A percentile compares a stretch with the other conserved stretches of the same genome.
Evolutionary conservation across 768 basidiomycete species (phyloP).

Genomic region (Chiua virens): DNA sequence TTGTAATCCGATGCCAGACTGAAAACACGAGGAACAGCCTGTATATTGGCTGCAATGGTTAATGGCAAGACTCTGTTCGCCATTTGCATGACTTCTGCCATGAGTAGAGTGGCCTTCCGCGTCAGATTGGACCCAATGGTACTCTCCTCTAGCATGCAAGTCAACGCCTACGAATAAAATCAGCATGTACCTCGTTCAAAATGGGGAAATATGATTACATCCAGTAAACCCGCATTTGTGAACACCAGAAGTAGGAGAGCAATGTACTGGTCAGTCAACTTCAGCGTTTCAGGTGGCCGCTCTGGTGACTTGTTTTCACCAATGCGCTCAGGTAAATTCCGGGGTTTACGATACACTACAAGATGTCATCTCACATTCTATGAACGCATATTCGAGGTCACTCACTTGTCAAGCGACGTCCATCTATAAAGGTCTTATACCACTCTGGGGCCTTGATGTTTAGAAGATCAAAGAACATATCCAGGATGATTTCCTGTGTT

Average conservation of each 20-base stretch:
- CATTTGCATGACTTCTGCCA: slow-evolving; percentile 89
- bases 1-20: slow-evolving; percentile 78
- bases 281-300: slow-evolving; percentile 56
- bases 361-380: background rate
- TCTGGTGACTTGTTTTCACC: slow-evolving; percentile 45
- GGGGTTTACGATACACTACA: slow-evolving; percentile 66
- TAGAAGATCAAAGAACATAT: slow-evolving; percentile 91
- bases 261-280: slow-evolving; percentile 90
- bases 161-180: slow-evolving; percentile 61
- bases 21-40: slow-evolving; percentile 86
- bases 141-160: slow-evolving; percentile 80
- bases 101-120: slow-evolving; percentile 85
- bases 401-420: slow-evolving; percentile 83
- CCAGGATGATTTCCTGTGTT: slow-evolving; percentile 82
- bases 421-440: slow-evolving; percentile 91
- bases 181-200: slow-evolving; percentile 3
- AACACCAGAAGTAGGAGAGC: slow-evolving; percentile 83
- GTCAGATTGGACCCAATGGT: slow-evolving; percentile 70
- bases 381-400: background rate
- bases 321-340: slow-evolving; percentile 32
- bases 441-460: slow-evolving; percentile 92
- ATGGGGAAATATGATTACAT: slow-evolving; percentile 50
- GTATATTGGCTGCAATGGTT: slow-evolving; percentile 77
- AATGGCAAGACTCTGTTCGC: slow-evolving; percentile 86
- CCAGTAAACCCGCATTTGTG: slow-evolving; percentile 82